Base-by-base conservation (phyloP, 257 asterid genomes). In the Fraxinus quadrangulata region DNA sequence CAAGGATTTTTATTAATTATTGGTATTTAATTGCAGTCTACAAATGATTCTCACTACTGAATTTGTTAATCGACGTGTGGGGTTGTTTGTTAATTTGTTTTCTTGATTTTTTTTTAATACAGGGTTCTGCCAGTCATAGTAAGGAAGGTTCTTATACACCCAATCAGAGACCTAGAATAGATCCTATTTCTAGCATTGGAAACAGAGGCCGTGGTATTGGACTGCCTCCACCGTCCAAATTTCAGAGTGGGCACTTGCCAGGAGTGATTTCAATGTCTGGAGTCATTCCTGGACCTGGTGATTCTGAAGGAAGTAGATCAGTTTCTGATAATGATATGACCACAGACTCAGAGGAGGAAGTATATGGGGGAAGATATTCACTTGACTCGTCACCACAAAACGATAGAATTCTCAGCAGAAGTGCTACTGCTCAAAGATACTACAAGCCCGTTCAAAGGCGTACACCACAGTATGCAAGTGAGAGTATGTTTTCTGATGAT, bases 341-440 rank as follows among this genome's bases (percentile, higher is more conserved):
- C 73, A 81, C 87, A 7, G 90, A 81, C 11, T 81, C 89, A 0
- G 89, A 85, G 76, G 83, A 81, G 72, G 90, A 83, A 54, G 76
- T 82, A 33, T 87, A 87, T 34, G 87, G 83, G 23, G 87, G 89
- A 61, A 79, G 90, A 72, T 85, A 80, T 66, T 84, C 89, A 1
- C 73, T 85, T 36, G 90, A 87, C 37, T 85, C 90, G 3, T 83
- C 90, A 7, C 89, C 90, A 30, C 89, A 79, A 65, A 87, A 85
- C 36, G 83, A 85, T 12, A 79, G 89, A 73, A 73, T 83, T 37
- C 84, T 78, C 8, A 77, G 81, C 77, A 79, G 81, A 10, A 37
- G 7, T 63, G 65, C 81, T 14, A 24, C 42, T 26, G 83, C 83
- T 71, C 78, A 80, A 21, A 84, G 77, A 61, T 72, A 81, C 70